Percentiles rank a stretch among this genome's conserved stretches.
Evolutionary conservation across 2,329 filamentous ascomycete species (phyloP).

Genomic region (Thermochaetoides dissita): DNA sequence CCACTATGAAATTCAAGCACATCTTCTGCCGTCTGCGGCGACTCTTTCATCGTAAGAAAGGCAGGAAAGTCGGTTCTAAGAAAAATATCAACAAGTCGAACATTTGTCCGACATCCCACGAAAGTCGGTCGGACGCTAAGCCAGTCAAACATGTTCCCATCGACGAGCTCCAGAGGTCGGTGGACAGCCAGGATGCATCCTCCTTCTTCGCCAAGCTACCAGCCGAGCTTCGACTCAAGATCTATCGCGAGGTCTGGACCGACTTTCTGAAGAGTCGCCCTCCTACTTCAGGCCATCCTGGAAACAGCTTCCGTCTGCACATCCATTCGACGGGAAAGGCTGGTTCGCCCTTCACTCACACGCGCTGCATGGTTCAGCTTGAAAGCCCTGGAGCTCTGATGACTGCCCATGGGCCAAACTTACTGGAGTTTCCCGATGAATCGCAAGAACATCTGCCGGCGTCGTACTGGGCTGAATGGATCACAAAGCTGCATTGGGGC

Average conservation of each 20-base stretch:
- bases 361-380: background rate
- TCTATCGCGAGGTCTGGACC: constrained; percentile 10
- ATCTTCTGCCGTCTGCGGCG: too few relatives aligned
- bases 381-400: too few relatives aligned
- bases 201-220: constrained; percentile 8
- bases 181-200: constrained; percentile 1
- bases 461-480: constrained; percentile 16
- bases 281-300: background rate
- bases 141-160: constrained; percentile 1
- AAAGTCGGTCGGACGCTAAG: background rate
- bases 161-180: constrained; percentile 1
- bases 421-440: background rate
- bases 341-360: constrained; percentile 1
- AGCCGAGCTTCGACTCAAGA: constrained; percentile 8
- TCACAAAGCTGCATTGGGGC: constrained; percentile 14
- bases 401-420: background rate
- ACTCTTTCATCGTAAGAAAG: too few relatives aligned
- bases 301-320: constrained; percentile 9
- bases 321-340: constrained; percentile 6
- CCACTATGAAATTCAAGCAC: too few relatives aligned
- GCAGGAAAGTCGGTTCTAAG: too few relatives aligned
- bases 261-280: constrained; percentile 4
- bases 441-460: background rate
- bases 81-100: too few relatives aligned
- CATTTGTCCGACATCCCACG: background rate